These are phyloP conservation scores for Pelargonium myrrhifolium DNA, from an alignment of 441 rosid species.

Conservation along the genomic window DNA sequence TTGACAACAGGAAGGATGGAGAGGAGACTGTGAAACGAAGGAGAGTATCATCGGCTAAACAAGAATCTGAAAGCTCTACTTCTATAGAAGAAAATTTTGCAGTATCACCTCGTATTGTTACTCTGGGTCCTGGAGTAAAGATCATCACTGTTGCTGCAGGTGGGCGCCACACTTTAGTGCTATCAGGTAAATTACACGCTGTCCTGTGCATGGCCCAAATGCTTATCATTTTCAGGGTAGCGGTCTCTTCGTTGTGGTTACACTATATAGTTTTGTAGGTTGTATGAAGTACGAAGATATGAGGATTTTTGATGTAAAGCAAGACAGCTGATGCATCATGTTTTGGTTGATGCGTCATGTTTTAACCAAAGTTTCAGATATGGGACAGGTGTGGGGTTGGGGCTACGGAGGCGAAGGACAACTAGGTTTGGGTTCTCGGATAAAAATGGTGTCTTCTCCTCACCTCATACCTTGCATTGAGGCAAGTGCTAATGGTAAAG, in stretches of 20 bases:
- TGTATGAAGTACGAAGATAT: slow-evolving; percentile 19
- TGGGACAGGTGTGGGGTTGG: slow-evolving; percentile 99
- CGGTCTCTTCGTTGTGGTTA: slow-evolving; percentile 20
- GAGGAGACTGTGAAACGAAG: slow-evolving; percentile 69
- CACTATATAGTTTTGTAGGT: slow-evolving; percentile 6
- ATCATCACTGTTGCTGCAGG: slow-evolving; percentile 83
- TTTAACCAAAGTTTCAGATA: slow-evolving; percentile 56
- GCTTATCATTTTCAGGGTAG: slow-evolving; percentile 29
- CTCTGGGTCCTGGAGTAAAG: slow-evolving; percentile 79
- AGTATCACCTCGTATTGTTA: slow-evolving; percentile 52
- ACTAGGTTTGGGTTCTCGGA: slow-evolving; percentile 91
- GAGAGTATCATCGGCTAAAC: slow-evolving; percentile 55
- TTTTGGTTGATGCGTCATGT: slow-evolving; percentile 31
- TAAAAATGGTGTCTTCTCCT: slow-evolving; percentile 87
- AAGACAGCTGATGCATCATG: slow-evolving; percentile 26
- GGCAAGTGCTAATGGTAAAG: slow-evolving; percentile 51
- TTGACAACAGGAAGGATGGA: slow-evolving; percentile 41
- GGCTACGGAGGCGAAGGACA: slow-evolving; percentile 99
- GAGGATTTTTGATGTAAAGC: slow-evolving; percentile 24
- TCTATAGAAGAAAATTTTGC: slow-evolving; percentile 57
- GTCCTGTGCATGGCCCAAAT: slow-evolving; percentile 18
- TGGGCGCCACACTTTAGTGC: slow-evolving; percentile 88
- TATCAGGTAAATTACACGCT: slow-evolving; percentile 58
- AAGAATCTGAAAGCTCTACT: slow-evolving; percentile 67
- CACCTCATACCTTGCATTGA: slow-evolving; percentile 77